phyloP scores from a whole-genome alignment of 208 protist genomes.

The Acanthamoeba castellanii region DNA sequence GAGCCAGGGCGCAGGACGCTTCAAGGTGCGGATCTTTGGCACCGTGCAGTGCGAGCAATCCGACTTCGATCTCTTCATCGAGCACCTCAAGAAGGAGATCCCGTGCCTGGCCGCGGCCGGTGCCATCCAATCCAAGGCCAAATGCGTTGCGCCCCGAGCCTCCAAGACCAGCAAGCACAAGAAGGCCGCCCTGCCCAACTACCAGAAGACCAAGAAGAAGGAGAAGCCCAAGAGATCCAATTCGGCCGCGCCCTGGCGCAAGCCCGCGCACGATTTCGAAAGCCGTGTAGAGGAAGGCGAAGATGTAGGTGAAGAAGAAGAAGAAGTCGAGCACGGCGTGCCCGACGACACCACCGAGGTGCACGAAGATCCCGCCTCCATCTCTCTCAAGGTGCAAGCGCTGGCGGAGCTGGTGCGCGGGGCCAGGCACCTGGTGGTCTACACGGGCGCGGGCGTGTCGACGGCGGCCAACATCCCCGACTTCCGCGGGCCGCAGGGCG shows the following conservation, averaged over 20 bases:
- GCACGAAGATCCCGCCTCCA: background rate
- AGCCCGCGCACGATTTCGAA: background rate
- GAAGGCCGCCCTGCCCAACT: constrained; percentile 24
- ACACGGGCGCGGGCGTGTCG: constrained; percentile 78
- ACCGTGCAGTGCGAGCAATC: background rate
- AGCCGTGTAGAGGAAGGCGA: background rate
- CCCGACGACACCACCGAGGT: constrained; percentile 46
- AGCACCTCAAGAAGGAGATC: constrained; percentile 4
- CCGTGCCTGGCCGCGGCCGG: background rate
- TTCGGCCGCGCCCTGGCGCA: background rate
- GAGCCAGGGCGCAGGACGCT: background rate
- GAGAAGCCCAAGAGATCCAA: background rate
- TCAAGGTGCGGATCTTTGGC: background rate
- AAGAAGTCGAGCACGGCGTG: background rate
- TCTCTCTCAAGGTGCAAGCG: background rate
- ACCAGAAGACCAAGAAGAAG: constrained; percentile 9
- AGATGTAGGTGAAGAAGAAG: background rate
- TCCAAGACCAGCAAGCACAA: constrained; percentile 9
- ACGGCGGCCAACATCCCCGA: constrained; percentile 76
- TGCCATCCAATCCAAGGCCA: constrained; percentile 39
- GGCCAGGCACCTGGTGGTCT: constrained; percentile 74
- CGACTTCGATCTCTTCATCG: background rate
- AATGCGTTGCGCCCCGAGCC: background rate
- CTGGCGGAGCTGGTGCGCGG: background rate
- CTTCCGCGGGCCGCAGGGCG: constrained; percentile 79